Percentiles rank a stretch among this genome's conserved stretches.
Evolutionary conservation across 352 stramenopile species (phyloP).

Genomic region (Phytophthora tubulina): DNA sequence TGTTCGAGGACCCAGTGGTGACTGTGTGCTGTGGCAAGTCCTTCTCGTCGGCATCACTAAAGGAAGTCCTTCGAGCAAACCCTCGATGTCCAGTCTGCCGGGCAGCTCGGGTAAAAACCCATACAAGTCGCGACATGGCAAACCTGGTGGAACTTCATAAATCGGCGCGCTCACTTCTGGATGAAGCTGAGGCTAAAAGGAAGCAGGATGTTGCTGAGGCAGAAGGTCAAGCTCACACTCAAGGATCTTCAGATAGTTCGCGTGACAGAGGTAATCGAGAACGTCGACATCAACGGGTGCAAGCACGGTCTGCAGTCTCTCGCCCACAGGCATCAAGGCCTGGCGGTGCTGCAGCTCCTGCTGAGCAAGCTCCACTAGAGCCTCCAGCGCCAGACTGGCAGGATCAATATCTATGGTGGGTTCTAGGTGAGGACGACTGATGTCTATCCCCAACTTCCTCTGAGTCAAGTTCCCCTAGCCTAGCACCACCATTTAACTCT

Average conservation of each 20-base stretch:
- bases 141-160: constrained; percentile 24
- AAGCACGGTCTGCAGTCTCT: not conserved
- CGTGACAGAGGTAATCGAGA: not conserved
- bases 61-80: not conserved
- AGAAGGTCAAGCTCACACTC: not conserved
- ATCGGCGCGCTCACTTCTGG: constrained; percentile 10
- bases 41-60: constrained; percentile 18
- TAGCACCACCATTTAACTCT: too few relatives aligned
- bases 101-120: not conserved
- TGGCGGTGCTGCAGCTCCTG: not conserved
- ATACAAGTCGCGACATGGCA: constrained; percentile 17
- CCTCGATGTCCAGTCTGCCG: constrained; percentile 19
- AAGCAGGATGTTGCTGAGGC: not conserved
- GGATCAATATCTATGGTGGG: constrained; percentile 3
- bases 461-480: too few relatives aligned
- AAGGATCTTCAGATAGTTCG: not conserved
- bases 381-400: not conserved
- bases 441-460: too few relatives aligned
- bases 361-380: constrained; percentile 3
- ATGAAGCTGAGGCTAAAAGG: not conserved
- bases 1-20: constrained; percentile 28
- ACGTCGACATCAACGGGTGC: not conserved
- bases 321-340: not conserved
- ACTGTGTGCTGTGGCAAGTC: constrained; percentile 27
- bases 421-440: not conserved